phyloP scores from a whole-genome alignment of 768 basidiomycete genomes.

The Xerocomus potaroensis region DNA sequence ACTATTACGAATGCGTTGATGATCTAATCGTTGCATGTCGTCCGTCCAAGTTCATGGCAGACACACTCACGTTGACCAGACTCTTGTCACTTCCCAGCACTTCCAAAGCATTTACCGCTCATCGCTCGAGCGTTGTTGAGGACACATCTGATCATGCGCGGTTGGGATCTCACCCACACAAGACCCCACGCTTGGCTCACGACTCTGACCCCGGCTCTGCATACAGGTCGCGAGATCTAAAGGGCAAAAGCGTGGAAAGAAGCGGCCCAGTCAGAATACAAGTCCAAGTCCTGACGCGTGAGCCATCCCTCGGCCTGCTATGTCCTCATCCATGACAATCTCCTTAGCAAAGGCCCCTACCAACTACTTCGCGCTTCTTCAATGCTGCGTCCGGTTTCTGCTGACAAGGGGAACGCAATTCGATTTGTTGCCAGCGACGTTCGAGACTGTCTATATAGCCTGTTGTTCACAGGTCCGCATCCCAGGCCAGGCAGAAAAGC shows the following conservation, averaged over 20 bases:
- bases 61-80: constrained; percentile 25
- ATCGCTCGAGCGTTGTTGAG: constrained; percentile 37
- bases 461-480: constrained; percentile 54
- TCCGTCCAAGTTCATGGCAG: constrained; percentile 33
- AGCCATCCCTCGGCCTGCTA: background rate
- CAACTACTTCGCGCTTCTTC: constrained; percentile 29
- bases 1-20: background rate
- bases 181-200: constrained; percentile 60
- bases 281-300: constrained; percentile 43
- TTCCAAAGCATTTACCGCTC: constrained; percentile 46
- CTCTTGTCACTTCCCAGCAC: constrained; percentile 48
- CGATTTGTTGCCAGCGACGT: constrained; percentile 42
- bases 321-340: background rate
- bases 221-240: constrained; percentile 44
- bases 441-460: constrained; percentile 52
- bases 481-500: constrained; percentile 48
- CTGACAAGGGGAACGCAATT: constrained; percentile 34
- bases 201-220: constrained; percentile 69
- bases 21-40: background rate
- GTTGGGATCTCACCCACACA: constrained; percentile 58
- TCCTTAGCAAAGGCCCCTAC: constrained; percentile 9
- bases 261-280: constrained; percentile 44
- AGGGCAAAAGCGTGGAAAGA: constrained; percentile 21
- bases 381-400: constrained; percentile 37
- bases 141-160: constrained; percentile 33